These are phyloP conservation scores for Blastomyces silverae DNA, from an alignment of 2,329 filamentous ascomycete species.

Conservation along the genomic window DNA sequence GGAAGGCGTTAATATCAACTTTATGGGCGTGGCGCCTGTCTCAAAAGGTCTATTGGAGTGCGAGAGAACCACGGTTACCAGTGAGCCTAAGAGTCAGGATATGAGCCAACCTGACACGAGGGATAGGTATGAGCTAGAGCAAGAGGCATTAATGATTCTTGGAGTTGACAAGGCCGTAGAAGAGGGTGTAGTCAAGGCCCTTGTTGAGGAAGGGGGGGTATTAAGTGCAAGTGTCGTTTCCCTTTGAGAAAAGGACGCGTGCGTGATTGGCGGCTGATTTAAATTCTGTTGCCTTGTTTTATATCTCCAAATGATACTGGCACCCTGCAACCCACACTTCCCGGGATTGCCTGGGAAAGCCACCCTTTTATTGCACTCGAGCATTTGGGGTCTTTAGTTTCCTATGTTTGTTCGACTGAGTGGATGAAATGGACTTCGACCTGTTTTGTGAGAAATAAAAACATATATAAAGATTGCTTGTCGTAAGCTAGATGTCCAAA, in stretches of 20 bases:
- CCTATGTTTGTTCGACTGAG: too few species aligned
- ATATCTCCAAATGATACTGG: too few species aligned
- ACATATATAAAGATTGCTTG: too few species aligned
- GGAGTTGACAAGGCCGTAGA: conserved; percentile 62
- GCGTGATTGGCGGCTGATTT: too few species aligned
- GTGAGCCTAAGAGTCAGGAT: conserved; percentile 17
- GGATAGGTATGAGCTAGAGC: conserved; percentile 32
- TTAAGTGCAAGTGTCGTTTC: conserved; percentile 49
- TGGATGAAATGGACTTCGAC: too few species aligned
- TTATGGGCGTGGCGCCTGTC: conserved; percentile 63
- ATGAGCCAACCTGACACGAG: conserved; percentile 20
- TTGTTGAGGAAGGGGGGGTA: conserved; percentile 48
- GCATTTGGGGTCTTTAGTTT: too few species aligned
- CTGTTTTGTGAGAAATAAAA: too few species aligned
- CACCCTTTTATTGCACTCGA: too few species aligned
- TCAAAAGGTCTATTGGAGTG: conserved; percentile 23
- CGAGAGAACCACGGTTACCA: conserved; percentile 20
- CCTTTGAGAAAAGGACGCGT: conserved; percentile 29
- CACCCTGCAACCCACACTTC: too few species aligned
- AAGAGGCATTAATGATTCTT: conserved; percentile 76
- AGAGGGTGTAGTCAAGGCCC: conserved; percentile 46
- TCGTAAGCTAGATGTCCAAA: too few species aligned
- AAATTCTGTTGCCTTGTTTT: too few species aligned
- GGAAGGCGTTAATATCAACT: conserved; percentile 68
- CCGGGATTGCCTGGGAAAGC: too few species aligned